Evolutionary conservation across 2,329 filamentous ascomycete species (phyloP), one percentile per base, ranked within the genome.

Genomic region (Exophiala aquamarina): DNA sequence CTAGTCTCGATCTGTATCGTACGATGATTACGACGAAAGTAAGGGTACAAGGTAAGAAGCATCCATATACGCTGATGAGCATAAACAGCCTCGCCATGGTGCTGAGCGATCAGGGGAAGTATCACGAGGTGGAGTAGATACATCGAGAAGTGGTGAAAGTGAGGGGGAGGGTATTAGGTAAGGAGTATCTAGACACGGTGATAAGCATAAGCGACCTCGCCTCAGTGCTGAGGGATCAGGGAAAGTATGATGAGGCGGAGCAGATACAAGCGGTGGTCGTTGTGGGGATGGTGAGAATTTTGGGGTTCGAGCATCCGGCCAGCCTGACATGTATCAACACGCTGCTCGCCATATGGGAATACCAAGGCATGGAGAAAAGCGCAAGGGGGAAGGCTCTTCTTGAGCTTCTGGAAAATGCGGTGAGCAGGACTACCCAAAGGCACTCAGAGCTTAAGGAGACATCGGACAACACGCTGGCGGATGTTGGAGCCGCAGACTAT

Each of bases 131-230:
- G n/a, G 47, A 46, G 29, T 13, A 37, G 41, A 44, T 52, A 35
- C 14, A 28, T 34, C 32, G n/a, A 39, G 19, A 46, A 35, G 38
- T 21, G 6, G 11, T 52, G 20, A 17, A 56, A 36, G 40, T 47
- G 4, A 47, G 38, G 2, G 44, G 52, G 29, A 48, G 29, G 29
- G 31, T 54, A 20, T 47, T 60, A n/a, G 58, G 59, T 1, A 11
- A 32, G 7, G 53, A 63, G 23, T 56, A 64, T 44, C 58, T 48
- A 9, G 20, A 52, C 19, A 63, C 61, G 8, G 47, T 63, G 20
- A 42, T 9, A 10, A 58, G 48, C 28, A 56, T 60, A 47, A 47
- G 40, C 21, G 53, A 45, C 29, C 39, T 61, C 19, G 54, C 49
- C 10, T 29, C 13, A 19, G 23, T 29, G 36, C 21, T 46, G 14